Evolutionary conservation across 257 asterid genomes (phyloP).

Genomic region (Ligustrum vulgare): DNA sequence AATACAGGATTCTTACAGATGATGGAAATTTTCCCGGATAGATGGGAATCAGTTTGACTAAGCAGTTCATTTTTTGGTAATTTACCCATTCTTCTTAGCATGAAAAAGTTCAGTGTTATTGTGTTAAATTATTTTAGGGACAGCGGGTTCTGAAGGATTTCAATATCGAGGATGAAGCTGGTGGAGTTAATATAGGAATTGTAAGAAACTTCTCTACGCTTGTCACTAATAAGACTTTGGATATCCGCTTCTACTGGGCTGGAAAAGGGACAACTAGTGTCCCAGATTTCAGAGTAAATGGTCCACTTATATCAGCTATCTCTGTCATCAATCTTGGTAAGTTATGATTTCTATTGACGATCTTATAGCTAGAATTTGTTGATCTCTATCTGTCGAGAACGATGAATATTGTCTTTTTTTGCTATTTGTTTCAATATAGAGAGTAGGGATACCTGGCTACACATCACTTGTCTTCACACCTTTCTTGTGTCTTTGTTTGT

Average conservation of each 20-base stretch:
- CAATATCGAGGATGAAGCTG: conserved; percentile 49
- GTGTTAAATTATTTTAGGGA: too few species aligned
- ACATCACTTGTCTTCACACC: too few species aligned
- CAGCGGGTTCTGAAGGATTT: conserved; percentile 40
- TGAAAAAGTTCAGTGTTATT: too few species aligned
- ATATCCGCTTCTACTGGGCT: conserved; percentile 79
- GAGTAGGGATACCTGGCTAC: too few species aligned
- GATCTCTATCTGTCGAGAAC: too few species aligned
- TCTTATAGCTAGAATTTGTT: neutral
- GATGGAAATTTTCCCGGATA: neutral
- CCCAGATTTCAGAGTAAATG: conserved; percentile 69
- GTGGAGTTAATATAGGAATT: too few species aligned
- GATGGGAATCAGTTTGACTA: neutral
- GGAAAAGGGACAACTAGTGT: conserved; percentile 82
- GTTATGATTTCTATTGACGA: conserved; percentile 10
- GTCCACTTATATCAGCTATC: conserved; percentile 89
- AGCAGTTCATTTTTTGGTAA: too few species aligned
- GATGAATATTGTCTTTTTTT: too few species aligned
- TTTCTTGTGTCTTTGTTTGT: too few species aligned
- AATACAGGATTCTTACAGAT: too few species aligned
- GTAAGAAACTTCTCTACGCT: conserved; percentile 41
- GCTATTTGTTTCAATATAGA: too few species aligned
- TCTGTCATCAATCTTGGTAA: conserved; percentile 65
- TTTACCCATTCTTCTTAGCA: too few species aligned
- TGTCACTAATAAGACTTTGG: conserved; percentile 53